A percentile compares a stretch with the other conserved stretches of the same genome.
phyloP scores from a whole-genome alignment of 495 filamentous ascomycete species.

The Hypoxylon crocopeplum region DNA sequence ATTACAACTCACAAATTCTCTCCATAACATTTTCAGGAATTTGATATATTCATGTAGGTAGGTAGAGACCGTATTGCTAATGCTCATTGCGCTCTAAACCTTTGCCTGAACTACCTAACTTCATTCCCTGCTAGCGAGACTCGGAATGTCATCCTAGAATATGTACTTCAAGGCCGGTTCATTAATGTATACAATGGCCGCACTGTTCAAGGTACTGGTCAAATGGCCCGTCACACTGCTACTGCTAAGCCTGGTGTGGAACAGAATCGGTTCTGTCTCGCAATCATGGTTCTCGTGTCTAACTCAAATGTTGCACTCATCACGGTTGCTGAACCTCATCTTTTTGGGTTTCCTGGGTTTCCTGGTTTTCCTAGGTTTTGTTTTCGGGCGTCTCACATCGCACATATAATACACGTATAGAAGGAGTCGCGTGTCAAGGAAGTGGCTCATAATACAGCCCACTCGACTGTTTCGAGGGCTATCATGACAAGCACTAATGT shows the following conservation, averaged over 20 bases:
- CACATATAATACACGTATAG: slow-evolving; percentile 26
- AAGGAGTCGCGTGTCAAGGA: background rate
- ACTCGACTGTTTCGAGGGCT: slow-evolving; percentile 92
- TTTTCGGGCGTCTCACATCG: slow-evolving; percentile 23
- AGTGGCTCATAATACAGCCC: slow-evolving; percentile 59
- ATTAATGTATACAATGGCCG: slow-evolving; percentile 3
- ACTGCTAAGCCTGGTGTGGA: no score
- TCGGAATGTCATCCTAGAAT: background rate
- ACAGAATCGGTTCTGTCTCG: no score
- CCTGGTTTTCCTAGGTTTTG: slow-evolving; percentile 6
- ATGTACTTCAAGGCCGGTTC: background rate
- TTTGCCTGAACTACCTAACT: slow-evolving; percentile 2
- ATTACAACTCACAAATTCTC: no score
- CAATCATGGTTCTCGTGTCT: background rate
- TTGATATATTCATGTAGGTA: no score
- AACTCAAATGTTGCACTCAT: background rate
- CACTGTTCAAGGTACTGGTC: background rate
- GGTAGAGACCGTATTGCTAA: background rate
- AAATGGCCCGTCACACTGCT: no score
- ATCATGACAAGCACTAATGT: slow-evolving; percentile 89
- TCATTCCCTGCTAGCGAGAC: background rate
- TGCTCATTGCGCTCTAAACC: background rate
- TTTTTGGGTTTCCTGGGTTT: background rate
- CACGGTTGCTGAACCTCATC: background rate
- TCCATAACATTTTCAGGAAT: no score